Evolutionary conservation across 2,329 filamentous ascomycete genomes (phyloP), one percentile per base, ranked within the genome.

Genomic region (Macrophomina pseudophaseolina): DNA sequence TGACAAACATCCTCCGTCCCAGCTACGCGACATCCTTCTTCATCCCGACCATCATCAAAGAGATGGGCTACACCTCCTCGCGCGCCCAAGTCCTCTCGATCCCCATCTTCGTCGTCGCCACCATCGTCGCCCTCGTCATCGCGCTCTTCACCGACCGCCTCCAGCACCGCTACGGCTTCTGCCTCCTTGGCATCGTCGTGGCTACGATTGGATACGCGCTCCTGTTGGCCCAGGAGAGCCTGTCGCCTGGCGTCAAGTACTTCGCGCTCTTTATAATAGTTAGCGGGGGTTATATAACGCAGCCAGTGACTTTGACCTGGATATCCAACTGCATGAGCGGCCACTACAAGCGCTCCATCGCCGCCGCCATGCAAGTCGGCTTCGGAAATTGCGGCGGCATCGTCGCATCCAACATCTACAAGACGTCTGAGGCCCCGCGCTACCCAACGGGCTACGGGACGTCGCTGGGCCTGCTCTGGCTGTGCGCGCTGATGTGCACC

Each of bases 261-360:
- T 83, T 85, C 60, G 85, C 85, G 9, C 75, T 87, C 52, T 87
- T 85, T 73, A 79, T 87, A 51, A 76, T 88, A 70, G 83, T 84
- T 2, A 78, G 78, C 7, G 86, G 86, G 16, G 82, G 82, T 1
- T 87, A 84, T 71, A 83, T 85, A 60, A 81, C 83, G 3, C 84
- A 86, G 68, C 86, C 86, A 1, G 81, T 88, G 49, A 79, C 81
- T 1, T 76, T 88, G 32, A 83, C 80, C 6, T 89, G 86, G 86
- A 76, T 88, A 28, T 81, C 80, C 66, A 87, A 88, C 72, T 85
- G 86, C 69, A 80, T 87, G 69, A 46, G 83, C 11, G 74, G 73
- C 16, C 66, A 71, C 18, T 72, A 71, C 40, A 74, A 73, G 44
- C 74, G 74, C 18, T 73, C 74, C 35, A 74, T 75, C 48, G 73